Evolutionary conservation across 2,329 filamentous ascomycete genomes (phyloP).

Genomic region (Pestalotiopsis sp.): DNA sequence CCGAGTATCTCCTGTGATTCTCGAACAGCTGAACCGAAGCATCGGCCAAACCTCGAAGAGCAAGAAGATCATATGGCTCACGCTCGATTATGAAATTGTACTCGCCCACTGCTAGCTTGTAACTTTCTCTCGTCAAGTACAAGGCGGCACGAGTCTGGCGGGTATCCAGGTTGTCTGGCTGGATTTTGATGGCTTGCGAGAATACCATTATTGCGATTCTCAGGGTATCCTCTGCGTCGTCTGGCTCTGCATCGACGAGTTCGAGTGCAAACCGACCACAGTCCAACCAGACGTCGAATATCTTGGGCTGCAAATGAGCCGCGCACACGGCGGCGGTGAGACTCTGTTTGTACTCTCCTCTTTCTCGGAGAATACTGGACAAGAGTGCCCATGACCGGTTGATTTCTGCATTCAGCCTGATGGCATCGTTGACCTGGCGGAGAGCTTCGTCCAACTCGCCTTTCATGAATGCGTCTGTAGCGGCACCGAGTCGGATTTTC

Average conservation of each 20-base stretch:
- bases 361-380: constrained; percentile 62
- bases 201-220: constrained; percentile 62
- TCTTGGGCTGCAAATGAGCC: constrained; percentile 64
- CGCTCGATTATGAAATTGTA: constrained; percentile 58
- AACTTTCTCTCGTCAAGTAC: constrained; percentile 49
- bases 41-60: constrained; percentile 59
- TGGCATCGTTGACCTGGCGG: constrained; percentile 62
- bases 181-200: constrained; percentile 60
- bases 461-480: constrained; percentile 68
- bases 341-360: constrained; percentile 58
- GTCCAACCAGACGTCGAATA: constrained; percentile 60
- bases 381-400: constrained; percentile 67
- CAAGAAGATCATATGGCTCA: constrained; percentile 54
- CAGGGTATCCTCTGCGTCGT: constrained; percentile 46
- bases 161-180: constrained; percentile 59
- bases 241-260: constrained; percentile 48
- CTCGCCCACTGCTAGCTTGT: constrained; percentile 56
- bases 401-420: constrained; percentile 69
- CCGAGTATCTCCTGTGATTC: constrained; percentile 45
- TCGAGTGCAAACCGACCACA: constrained; percentile 61
- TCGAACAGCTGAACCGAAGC: constrained; percentile 52
- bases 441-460: constrained; percentile 63
- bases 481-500: constrained; percentile 66
- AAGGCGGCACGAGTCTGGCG: constrained; percentile 61
- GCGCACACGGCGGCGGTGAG: constrained; percentile 64